Evolutionary conservation across 192 early-diverging fungal genomes (phyloP).

Genomic region (Umbelopsis isabellina): DNA sequence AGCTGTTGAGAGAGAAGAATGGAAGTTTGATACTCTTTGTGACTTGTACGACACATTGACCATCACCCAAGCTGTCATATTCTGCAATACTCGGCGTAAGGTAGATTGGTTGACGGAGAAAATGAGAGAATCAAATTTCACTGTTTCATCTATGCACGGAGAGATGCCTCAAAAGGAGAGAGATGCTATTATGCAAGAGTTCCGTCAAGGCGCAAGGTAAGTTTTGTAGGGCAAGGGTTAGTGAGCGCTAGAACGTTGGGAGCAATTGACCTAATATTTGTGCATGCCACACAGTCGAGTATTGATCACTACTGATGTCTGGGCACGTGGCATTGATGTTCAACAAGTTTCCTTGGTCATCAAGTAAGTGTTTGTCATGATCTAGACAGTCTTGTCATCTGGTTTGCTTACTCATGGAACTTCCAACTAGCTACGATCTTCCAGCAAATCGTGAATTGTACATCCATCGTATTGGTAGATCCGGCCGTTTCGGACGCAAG

Average conservation of each 20-base stretch:
- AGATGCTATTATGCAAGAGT: conserved; percentile 98
- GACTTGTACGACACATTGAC: conserved; percentile 99
- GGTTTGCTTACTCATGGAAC: neutral
- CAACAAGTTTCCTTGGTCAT: conserved; percentile 99
- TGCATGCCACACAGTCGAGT: conserved; percentile 68
- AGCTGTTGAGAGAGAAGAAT: conserved; percentile 98
- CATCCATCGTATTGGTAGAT: conserved; percentile 99
- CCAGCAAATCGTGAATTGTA: conserved; percentile 98
- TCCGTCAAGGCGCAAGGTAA: conserved; percentile 84
- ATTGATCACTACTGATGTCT: conserved; percentile 96
- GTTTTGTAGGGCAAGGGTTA: neutral
- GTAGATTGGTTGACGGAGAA: conserved; percentile 99
- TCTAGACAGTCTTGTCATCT: neutral
- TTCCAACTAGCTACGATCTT: conserved; percentile 87
- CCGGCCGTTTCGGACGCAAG: conserved; percentile 99
- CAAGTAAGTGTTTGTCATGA: conserved; percentile 33
- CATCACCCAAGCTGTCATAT: conserved; percentile 99
- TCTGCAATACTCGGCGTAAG: conserved; percentile 99
- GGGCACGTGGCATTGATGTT: conserved; percentile 99
- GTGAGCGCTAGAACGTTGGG: too few relatives aligned
- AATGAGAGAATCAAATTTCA: conserved; percentile 87
- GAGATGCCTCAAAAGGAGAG: conserved; percentile 98
- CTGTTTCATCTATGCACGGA: conserved; percentile 98
- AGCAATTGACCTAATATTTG: too few relatives aligned
- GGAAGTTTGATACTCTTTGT: conserved; percentile 98